A percentile compares a stretch with the other conserved stretches of the same genome.
phyloP scores from a whole-genome alignment of 331 rosid genomes.

The Quercus lobata region DNA sequence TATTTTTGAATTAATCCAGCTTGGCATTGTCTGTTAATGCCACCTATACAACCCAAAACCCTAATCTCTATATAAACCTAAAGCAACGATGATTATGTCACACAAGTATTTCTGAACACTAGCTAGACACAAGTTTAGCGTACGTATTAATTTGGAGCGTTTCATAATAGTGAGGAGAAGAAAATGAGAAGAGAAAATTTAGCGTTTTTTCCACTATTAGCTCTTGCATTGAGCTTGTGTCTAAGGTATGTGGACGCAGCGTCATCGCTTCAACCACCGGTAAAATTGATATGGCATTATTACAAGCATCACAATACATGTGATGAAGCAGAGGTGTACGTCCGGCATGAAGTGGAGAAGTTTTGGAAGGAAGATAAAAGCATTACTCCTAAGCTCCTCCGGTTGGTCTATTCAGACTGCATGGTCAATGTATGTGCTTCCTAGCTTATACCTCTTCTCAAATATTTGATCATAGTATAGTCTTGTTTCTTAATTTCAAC shows the following conservation, averaged over 20 bases:
- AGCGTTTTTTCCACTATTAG: conserved; percentile 16
- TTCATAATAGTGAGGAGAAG: not conserved
- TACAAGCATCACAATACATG: conserved; percentile 41
- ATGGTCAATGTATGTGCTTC: conserved; percentile 45
- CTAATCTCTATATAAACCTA: conserved; percentile 8
- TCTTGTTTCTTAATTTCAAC: not conserved
- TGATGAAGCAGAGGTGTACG: conserved; percentile 37
- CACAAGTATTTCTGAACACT: not conserved
- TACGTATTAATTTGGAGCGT: not conserved
- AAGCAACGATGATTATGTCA: not conserved
- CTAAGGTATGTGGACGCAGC: conserved; percentile 23
- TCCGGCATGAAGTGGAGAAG: conserved; percentile 46
- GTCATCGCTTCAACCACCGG: conserved; percentile 6
- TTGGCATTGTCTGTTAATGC: not conserved
- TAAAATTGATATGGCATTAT: conserved; percentile 50
- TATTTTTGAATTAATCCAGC: not conserved
- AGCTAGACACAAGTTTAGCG: conserved; percentile 3
- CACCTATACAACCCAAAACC: not conserved
- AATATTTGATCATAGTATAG: not conserved
- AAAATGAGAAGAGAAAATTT: conserved; percentile 1
- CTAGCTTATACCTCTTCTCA: not conserved
- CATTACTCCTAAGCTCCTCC: conserved; percentile 59
- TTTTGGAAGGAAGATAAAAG: conserved; percentile 35
- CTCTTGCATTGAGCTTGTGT: conserved; percentile 29
- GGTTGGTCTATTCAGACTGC: conserved; percentile 62